Percentiles rank a stretch among this genome's conserved stretches.
phyloP scores from a whole-genome alignment of 106 monocot genomes.

The Phalaenopsis aphrodite region DNA sequence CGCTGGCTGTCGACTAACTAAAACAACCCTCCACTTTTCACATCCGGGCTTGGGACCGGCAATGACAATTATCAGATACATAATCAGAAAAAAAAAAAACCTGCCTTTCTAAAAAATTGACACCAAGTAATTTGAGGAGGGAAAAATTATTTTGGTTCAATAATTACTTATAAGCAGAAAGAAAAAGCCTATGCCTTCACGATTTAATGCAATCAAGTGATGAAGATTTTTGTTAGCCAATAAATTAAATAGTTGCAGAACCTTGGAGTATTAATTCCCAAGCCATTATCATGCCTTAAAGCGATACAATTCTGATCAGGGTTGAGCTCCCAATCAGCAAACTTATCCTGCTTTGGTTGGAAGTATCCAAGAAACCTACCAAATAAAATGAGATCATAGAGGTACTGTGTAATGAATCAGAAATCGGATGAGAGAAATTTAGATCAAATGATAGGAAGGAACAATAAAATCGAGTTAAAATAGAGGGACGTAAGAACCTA shows the following conservation, averaged over 20 bases:
- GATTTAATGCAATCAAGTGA: not conserved
- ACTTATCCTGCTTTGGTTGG: slow-evolving; percentile 69
- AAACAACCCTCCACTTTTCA: too few relatives aligned
- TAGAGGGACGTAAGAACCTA: slow-evolving; percentile 27
- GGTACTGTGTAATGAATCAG: not conserved
- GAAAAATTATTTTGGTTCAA: not conserved
- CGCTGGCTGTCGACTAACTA: too few relatives aligned
- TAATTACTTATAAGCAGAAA: not conserved
- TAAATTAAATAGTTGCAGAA: slow-evolving; percentile 5
- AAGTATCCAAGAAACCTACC: slow-evolving; percentile 90
- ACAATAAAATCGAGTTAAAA: not conserved
- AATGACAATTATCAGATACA: too few relatives aligned
- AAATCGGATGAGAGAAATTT: not conserved
- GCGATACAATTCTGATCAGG: slow-evolving; percentile 60
- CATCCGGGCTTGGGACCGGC: too few relatives aligned
- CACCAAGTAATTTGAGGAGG: not conserved
- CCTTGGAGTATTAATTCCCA: slow-evolving; percentile 45
- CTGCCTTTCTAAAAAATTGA: not conserved
- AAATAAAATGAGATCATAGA: not conserved
- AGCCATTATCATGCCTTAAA: slow-evolving; percentile 29
- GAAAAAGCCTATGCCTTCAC: slow-evolving; percentile 2
- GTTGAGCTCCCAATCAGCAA: slow-evolving; percentile 71
- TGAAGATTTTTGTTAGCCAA: not conserved
- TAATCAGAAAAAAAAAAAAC: too few relatives aligned
- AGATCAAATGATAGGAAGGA: not conserved